phyloP scores from a whole-genome alignment of 257 asterid species.

The Nemophila menziesii region DNA sequence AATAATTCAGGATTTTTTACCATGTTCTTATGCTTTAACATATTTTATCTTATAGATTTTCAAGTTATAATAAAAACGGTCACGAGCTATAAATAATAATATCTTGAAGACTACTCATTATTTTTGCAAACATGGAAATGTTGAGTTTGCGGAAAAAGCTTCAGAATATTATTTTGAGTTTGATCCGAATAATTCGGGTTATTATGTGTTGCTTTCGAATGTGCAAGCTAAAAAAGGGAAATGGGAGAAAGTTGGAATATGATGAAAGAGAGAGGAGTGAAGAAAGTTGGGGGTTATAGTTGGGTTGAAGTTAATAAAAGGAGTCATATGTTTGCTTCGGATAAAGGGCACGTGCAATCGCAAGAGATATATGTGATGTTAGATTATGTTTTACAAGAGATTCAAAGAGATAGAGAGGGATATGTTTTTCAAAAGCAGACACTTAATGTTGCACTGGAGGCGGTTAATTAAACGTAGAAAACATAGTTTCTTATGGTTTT shows the following conservation, averaged over 20 bases:
- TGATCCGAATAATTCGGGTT: conserved; percentile 87
- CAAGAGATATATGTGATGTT: conserved; percentile 37
- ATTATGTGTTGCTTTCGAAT: conserved; percentile 63
- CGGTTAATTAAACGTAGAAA: too few relatives aligned
- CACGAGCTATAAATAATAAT: too few relatives aligned
- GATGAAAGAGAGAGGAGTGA: conserved; percentile 75
- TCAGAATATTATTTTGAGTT: conserved; percentile 42
- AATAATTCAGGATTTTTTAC: too few relatives aligned
- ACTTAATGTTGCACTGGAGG: neutral
- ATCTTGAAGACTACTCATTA: too few relatives aligned
- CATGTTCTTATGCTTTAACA: too few relatives aligned
- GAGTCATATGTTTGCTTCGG: conserved; percentile 75
- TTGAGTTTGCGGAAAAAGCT: conserved; percentile 72
- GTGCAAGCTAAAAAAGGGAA: conserved; percentile 62
- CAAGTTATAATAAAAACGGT: too few relatives aligned
- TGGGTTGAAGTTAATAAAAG: conserved; percentile 61
- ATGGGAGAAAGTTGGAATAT: conserved; percentile 48
- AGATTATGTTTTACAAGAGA: conserved; percentile 46
- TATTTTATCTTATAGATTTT: too few relatives aligned
- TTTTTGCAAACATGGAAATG: conserved; percentile 69
- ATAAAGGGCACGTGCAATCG: conserved; percentile 50
- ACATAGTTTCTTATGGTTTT: too few relatives aligned
- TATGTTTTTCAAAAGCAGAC: conserved; percentile 6
- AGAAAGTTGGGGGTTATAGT: conserved; percentile 68
- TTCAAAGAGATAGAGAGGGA: too few relatives aligned